Evolutionary conservation across 306 rosid species (phyloP), one percentile per base, ranked within the genome.

Genomic region (Ormosia semicastrata): DNA sequence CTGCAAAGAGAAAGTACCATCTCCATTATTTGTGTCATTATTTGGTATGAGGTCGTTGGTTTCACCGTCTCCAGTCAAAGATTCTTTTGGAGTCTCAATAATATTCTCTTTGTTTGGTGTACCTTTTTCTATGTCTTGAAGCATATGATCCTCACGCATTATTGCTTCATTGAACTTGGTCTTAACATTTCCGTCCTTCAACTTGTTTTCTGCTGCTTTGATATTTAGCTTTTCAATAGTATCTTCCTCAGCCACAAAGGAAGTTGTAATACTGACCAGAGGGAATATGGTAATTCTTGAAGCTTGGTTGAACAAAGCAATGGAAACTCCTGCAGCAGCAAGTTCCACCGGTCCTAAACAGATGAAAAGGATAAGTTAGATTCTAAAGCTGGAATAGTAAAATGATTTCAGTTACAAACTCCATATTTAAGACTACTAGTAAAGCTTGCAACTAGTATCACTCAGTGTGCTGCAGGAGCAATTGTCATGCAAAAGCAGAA

Each of bases 191-290:
- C 40, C 24, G 24, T 24, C 63, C 49, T 11, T 43, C 40, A 68
- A 72, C 62, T 41, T 32, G 66, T 66, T 86, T 41, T 91, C 73
- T 1, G 64, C 46, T 18, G 82, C 86, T 73, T 81, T 81, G 11
- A n/a, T 30, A 29, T 77, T 77, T 53, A 87, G 43, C 6, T 57
- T 84, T 47, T 82, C 86, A 59, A 90, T 66, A 11, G 98, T 91
- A 44, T 93, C 97, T 85, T 95, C 99, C 88, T 95, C 98, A 3
- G 99, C 99, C 2, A 95, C 99, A 85, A 94, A 94, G 52, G 97
- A 94, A 62, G 98, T 94, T 6, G 97, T 94, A 17, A 94, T 91
- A 75, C 99, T 95, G 7, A 95, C 99, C 8, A 95, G 75, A 72
- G 99, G 99, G 85, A 93, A 95, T 81, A 95, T 91, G 18, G 94